Evolutionary conservation across 2,329 filamentous ascomycete species (phyloP), one percentile per base, ranked within the genome.

Genomic region (Ceratocystis cubensis): DNA sequence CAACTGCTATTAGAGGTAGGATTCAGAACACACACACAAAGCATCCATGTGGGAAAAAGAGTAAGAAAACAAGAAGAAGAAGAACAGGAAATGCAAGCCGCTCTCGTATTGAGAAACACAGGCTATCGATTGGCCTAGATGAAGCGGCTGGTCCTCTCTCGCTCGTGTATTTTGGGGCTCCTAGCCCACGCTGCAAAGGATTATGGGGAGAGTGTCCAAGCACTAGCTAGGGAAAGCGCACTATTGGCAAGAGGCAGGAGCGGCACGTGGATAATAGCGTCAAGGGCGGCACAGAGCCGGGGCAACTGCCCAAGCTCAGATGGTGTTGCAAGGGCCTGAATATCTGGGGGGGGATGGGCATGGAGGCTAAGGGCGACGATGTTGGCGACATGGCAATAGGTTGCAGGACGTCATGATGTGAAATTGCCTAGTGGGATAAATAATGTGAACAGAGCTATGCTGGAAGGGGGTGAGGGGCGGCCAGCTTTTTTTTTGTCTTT

Each of bases 181-280:
- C 48, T 13, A 41, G 3, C 37, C 37, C 20, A 53, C 13, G 8
- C 17, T 53, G 10, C 53, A 59, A 59, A 59, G 53, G 53, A 59
- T 57, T 1, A 28, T 33, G 53, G 17, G 53, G 30, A 4, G 30
- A 57, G 53, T 59, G 53, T 59, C 53, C 15, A 30, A 59, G 33
- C 53, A 59, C 17, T n/a, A 33, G n/a, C 53, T 7, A 59, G 28
- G 53, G 53, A 59, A 59, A 59, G 53, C 6, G 28, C 25, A 59
- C 53, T 59, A 59, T 59, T 59, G 53, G 53, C 53, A 59, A 33
- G 28, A 59, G 53, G 53, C 25, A 59, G 28, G 53, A 59, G 53
- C 28, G 13, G 17, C 53, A 59, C 53, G 53, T 59, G 53, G 53
- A 59, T 59, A 57, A 57, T 57, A 22, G 53, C 20, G 22, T 57